Evolutionary conservation across 2,329 filamentous ascomycete genomes (phyloP).

Genomic region (Tolypocladium cylindrosporum): DNA sequence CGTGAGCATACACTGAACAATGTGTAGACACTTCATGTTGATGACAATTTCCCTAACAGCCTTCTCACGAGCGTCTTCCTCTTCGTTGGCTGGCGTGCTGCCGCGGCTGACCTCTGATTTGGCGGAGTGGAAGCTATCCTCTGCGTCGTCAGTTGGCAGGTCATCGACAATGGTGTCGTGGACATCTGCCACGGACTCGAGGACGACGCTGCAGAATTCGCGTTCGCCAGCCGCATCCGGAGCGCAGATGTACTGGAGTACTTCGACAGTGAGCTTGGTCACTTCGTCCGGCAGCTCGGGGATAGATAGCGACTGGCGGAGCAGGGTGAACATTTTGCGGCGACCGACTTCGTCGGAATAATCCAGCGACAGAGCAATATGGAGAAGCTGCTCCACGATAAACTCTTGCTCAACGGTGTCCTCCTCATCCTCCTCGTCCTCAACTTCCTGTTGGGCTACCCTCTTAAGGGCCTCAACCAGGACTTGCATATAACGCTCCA

Average conservation of each 20-base stretch:
- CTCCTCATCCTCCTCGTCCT: conserved; percentile 61
- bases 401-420: conserved; percentile 89
- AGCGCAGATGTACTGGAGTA: conserved; percentile 74
- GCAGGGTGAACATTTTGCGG: conserved; percentile 87
- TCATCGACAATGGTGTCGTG: conserved; percentile 85
- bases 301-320: conserved; percentile 76
- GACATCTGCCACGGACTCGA: conserved; percentile 92
- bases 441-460: conserved; percentile 42
- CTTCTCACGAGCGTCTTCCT: conserved; percentile 61
- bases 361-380: conserved; percentile 85
- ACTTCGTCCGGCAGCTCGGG: conserved; percentile 85
- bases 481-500: conserved; percentile 68
- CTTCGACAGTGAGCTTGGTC: conserved; percentile 78
- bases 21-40: conserved; percentile 96
- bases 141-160: conserved; percentile 41
- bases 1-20: conserved; percentile 93
- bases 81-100: conserved; percentile 42
- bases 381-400: conserved; percentile 86
- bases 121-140: conserved; percentile 85
- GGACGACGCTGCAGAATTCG: conserved; percentile 74
- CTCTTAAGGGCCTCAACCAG: conserved; percentile 55
- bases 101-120: conserved; percentile 71
- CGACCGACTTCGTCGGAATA: conserved; percentile 96
- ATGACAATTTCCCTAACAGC: conserved; percentile 86
- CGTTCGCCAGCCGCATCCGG: conserved; percentile 62